Base-by-base conservation (phyloP, 108 stramenopile species). In the Epipyxis sp. region DNA sequence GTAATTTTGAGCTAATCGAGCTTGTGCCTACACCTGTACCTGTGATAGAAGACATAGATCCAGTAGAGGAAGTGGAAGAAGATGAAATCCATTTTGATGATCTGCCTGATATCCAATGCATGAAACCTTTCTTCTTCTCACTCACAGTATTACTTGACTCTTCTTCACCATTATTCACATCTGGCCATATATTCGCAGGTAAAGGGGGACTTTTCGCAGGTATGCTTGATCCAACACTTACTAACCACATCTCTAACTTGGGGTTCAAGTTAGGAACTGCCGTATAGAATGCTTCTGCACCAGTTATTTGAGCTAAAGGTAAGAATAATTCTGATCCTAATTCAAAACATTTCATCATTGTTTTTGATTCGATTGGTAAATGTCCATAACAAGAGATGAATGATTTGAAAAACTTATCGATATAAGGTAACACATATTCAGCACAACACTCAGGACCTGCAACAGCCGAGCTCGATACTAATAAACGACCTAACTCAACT, bases 241-340 rank as follows among this genome's bases (percentile, higher is more conserved):
- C 35, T 42, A 74, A 74, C 71, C 71, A 74, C 71, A 74, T 34
- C 35, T 74, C 71, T 37, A 74, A 25, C 41, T 42, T 37, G 37
- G 71, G 71, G 42, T 74, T 74, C 6, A 74, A 13, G 34, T 74
- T 74, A 42, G 71, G 71, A 30, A 74, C 71, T 10, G 32, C 71
- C 10, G 71, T 74, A 42, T 74, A 6, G 43, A 74, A 74, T 16
- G 71, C 71, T 74, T 74, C 71, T 42, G 71, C 20, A 74, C 71
- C 71, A 37, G 43, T 57, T 42, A 74, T 6, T 57, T 74, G 71
- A 10, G 34, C 34, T 42, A 74, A 37, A 13, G 71, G 71, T 32
- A 35, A 20, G 43, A 30, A 74, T 3, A 74, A 25, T 6, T 39
- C 34, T 6, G 50, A 3, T 10, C 71, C 71, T 6, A 74, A 10